phyloP scores from a whole-genome alignment of 2,329 filamentous ascomycete genomes.

The Ophiocordyceps sinensis region DNA sequence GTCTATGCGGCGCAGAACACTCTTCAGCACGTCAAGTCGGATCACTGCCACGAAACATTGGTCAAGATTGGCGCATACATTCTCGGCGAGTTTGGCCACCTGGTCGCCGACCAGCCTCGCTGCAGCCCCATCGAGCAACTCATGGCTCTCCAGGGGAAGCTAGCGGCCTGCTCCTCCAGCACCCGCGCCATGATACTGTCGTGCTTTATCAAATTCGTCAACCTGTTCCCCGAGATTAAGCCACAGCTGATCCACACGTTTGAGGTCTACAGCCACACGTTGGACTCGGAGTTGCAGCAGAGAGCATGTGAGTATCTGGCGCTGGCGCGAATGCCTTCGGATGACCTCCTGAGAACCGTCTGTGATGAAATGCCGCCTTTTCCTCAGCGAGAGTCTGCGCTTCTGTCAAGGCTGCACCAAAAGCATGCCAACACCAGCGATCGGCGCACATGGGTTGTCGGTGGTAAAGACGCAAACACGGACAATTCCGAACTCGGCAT shows the following conservation, averaged over 20 bases:
- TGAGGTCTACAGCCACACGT: conserved; percentile 78
- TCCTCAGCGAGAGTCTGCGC: conserved; percentile 81
- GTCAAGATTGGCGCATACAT: conserved; percentile 97
- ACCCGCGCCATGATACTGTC: conserved; percentile 91
- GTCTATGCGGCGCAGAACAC: conserved; percentile 92
- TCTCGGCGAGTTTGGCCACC: conserved; percentile 88
- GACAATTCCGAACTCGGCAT: conserved; percentile 69
- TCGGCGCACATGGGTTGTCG: conserved; percentile 95
- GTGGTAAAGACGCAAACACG: conserved; percentile 83
- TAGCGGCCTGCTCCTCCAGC: conserved; percentile 74
- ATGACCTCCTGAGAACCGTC: conserved; percentile 82
- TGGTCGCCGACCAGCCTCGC: conserved; percentile 81
- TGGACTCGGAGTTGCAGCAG: conserved; percentile 93
- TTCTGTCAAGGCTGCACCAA: conserved; percentile 84
- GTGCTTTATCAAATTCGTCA: conserved; percentile 94
- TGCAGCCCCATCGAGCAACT: conserved; percentile 98
- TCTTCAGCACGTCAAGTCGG: conserved; percentile 78
- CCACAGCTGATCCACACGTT: conserved; percentile 86
- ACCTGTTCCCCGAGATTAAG: conserved; percentile 96
- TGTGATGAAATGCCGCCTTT: conserved; percentile 99
- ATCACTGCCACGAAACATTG: conserved; percentile 90
- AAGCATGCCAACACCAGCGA: conserved; percentile 89
- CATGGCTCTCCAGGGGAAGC: conserved; percentile 78
- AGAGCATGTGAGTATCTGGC: conserved; percentile 89
- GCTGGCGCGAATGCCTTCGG: conserved; percentile 70